Conservation (phyloP, 1,139 yeast genomes). For the Arxiozyma slooffiae region DNA sequence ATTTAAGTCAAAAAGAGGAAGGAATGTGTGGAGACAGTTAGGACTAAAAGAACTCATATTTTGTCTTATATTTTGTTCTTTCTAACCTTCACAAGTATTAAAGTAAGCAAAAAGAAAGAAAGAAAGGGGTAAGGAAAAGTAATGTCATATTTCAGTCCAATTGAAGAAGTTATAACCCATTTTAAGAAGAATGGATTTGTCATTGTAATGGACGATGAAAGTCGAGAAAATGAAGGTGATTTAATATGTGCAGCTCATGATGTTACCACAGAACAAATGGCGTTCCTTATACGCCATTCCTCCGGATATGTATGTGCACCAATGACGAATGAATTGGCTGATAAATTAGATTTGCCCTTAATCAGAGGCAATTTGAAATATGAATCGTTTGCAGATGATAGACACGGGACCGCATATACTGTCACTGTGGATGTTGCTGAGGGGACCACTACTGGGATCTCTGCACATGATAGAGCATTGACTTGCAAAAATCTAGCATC, state of each 20-base stretch:
- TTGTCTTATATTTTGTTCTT: too few species aligned
- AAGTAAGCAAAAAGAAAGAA: too few species aligned
- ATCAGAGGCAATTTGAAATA: slow-evolving; percentile 45
- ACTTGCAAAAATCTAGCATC: slow-evolving; percentile 69
- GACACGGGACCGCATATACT: slow-evolving; percentile 97
- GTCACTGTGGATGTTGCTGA: slow-evolving; percentile 75
- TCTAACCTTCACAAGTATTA: too few species aligned
- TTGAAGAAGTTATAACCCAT: slow-evolving; percentile 70
- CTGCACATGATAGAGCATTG: slow-evolving; percentile 86
- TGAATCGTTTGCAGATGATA: slow-evolving; percentile 41
- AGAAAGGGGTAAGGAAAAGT: too few species aligned
- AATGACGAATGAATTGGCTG: slow-evolving; percentile 66
- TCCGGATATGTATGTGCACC: slow-evolving; percentile 96
- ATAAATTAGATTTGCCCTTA: slow-evolving; percentile 65
- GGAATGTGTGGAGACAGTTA: too few species aligned
- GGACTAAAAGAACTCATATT: too few species aligned
- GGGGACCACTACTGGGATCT: slow-evolving; percentile 94
- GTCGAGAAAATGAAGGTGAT: slow-evolving; percentile 96
- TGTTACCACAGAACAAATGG: slow-evolving; percentile 79
- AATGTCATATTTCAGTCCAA: slow-evolving; percentile 38
- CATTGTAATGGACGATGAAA: slow-evolving; percentile 91
- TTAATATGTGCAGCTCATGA: slow-evolving; percentile 82
- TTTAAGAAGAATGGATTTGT: slow-evolving; percentile 81
- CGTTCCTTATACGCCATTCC: slow-evolving; percentile 78
- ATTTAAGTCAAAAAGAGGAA: too few species aligned